These are phyloP conservation scores for Pleurotus pulmonarius DNA, from an alignment of 768 basidiomycete genomes.

Conservation along the genomic window DNA sequence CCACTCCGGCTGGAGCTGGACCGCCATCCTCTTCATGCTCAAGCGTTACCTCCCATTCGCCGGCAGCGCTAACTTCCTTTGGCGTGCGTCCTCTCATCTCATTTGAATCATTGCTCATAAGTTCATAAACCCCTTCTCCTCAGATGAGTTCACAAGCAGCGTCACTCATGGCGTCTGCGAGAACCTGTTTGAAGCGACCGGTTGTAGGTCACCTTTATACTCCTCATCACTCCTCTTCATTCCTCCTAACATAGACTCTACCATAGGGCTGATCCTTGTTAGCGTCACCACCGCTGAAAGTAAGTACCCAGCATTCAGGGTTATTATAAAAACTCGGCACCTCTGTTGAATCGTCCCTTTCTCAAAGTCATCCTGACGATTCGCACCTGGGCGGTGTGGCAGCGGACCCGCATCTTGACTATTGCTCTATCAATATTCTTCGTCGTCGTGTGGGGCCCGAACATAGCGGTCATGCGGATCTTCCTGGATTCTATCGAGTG, in stretches of 20 bases:
- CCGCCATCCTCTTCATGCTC: constrained; percentile 9
- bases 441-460: constrained; percentile 5
- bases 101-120: background rate
- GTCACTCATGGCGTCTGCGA: background rate
- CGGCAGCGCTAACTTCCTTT: background rate
- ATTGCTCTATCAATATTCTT: constrained; percentile 9
- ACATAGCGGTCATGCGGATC: background rate
- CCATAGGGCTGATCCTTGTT: no score
- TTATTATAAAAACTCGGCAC: no score
- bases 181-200: no score
- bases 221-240: no score
- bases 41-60: constrained; percentile 9
- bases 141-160: background rate
- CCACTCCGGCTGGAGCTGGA: background rate
- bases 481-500: constrained; percentile 8
- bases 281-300: constrained; percentile 11
- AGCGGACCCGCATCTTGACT: background rate
- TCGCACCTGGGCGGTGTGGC: constrained; percentile 13
- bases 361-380: constrained; percentile 12
- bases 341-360: background rate
- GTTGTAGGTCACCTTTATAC: no score
- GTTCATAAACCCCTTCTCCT: background rate
- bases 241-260: no score
- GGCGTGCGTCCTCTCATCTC: background rate
- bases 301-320: background rate